Evolutionary conservation across 306 rosid genomes (phyloP), one percentile per base, ranked within the genome.

Genomic region (Quercus bicolor): DNA sequence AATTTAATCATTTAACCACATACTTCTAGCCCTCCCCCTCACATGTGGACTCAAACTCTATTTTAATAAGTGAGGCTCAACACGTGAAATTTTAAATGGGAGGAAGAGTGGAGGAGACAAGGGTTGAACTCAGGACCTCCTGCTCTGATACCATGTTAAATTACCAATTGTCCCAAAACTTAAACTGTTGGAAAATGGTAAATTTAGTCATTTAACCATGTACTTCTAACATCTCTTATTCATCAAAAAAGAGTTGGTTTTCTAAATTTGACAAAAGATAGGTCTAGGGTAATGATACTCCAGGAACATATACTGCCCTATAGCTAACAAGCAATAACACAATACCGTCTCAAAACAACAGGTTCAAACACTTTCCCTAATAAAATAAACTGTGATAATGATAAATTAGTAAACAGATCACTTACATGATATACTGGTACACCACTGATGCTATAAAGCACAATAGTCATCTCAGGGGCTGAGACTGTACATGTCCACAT

Each of bases 401-500:
- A 72, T 20, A 75, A 31, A 56, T 69, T 73, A 77, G 40, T 18
- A 72, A 57, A 56, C 62, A 65, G 18, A 64, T 60, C 76, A 91
- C 99, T 86, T 88, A 96, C 99, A 85, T 93, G 99, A 89, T 89
- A 93, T 53, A 93, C 70, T 1, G 97, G 96, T 69, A 88, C 77
- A 82, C 93, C 97, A 82, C 80, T 82, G 88, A 89, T 75, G 79
- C 87, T 83, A 81, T 88, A 88, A 78, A 96, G 93, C 76, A 96
- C 84, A 81, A 93, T 57, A 71, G 97, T 96, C 96, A 93, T 91
- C 87, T 96, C 99, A 78, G 99, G 99, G 82, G 99, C 98, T 28
- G 99, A 96, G 81, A 93, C 88, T 70, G 95, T 89, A 85, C 94
- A 96, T 21, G 98, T 91, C 99, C 99, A 96, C 94, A 91, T 87